Percentiles rank a stretch among this genome's conserved stretches.
Evolutionary conservation across 2,329 filamentous ascomycete genomes (phyloP).

Genomic region (Gremmenia infestans): DNA sequence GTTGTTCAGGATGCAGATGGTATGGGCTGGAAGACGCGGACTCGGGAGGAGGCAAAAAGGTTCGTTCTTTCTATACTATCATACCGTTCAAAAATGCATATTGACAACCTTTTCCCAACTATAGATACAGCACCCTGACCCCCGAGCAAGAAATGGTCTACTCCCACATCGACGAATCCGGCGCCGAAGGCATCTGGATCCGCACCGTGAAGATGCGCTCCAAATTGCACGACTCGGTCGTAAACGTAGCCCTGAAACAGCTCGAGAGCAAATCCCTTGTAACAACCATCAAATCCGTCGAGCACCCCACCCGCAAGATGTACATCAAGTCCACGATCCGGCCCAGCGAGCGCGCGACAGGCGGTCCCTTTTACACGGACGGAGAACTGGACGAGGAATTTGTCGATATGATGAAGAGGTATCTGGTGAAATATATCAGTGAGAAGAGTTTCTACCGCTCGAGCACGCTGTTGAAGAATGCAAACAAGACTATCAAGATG

Average conservation of each 20-base stretch:
- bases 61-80: slow-evolving; percentile 31
- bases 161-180: slow-evolving; percentile 80
- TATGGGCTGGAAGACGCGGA: slow-evolving; percentile 55
- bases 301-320: slow-evolving; percentile 87
- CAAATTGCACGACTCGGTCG: slow-evolving; percentile 76
- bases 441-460: slow-evolving; percentile 61
- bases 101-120: neutral
- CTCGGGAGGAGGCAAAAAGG: slow-evolving; percentile 57
- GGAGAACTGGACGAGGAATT: slow-evolving; percentile 85
- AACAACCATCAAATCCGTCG: slow-evolving; percentile 84
- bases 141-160: slow-evolving; percentile 83
- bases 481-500: slow-evolving; percentile 52
- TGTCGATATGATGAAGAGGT: slow-evolving; percentile 69
- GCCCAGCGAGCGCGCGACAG: slow-evolving; percentile 85
- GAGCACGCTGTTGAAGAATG: slow-evolving; percentile 36
- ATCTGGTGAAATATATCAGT: slow-evolving; percentile 70
- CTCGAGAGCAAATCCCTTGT: slow-evolving; percentile 80
- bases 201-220: slow-evolving; percentile 75
- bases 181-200: slow-evolving; percentile 84
- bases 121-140: slow-evolving; percentile 55
- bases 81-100: neutral
- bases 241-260: slow-evolving; percentile 77
- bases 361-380: slow-evolving; percentile 92
- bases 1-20: slow-evolving; percentile 39
- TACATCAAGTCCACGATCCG: slow-evolving; percentile 86